Evolutionary conservation across 768 basidiomycete genomes (phyloP), one percentile per base, ranked within the genome.

Genomic region (Termitomyces bulborhizus): DNA sequence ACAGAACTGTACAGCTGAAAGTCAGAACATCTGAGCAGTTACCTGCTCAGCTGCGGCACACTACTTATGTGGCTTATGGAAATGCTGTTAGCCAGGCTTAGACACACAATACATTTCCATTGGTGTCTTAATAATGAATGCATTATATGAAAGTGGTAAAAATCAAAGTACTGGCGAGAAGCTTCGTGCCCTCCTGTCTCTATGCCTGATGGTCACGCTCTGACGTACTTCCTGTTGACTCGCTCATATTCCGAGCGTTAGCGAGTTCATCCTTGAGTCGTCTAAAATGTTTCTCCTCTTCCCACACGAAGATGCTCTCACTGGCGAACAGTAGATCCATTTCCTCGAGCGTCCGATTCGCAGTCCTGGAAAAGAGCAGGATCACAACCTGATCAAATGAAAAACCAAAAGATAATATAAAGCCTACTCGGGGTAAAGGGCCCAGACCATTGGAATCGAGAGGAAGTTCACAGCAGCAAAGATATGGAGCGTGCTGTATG

Each of bases 261-360:
- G 51, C 63, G 21, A 68, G 63, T 62, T 64, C 66, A 12, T 53
- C 68, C 62, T 74, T 76, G 54, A 73, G 65, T 53, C 62, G 63
- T 58, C 56, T 62, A 59, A 76, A 76, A 61, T 71, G 64, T 53
- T 55, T 66, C 62, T 76, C 74, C 59, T 73, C 72, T 51, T 76
- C 70, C 74, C 74, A 76, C n/a, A 73, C 73, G 57, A 68, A 75
- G 16, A 73, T 74, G 57, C 74, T 76, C 47, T 72, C 68, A 61
- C 73, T 73, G 48, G 73, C 72, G 57, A 76, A 76, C 47, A 76
- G 64, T 24, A 74, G 64, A 58, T 75, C 73, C 68, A 76, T 74
- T 63, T 76, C 75, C 60, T 76, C 75, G 4, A 76, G 65, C 8
- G 75, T 76, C 29, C 74, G 65, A 57, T 76, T 76, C 24, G 75